A percentile compares a stretch with the other conserved stretches of the same genome.
Evolutionary conservation across 306 rosid genomes (phyloP).

Genomic region (Elaeagnus macrophylla): DNA sequence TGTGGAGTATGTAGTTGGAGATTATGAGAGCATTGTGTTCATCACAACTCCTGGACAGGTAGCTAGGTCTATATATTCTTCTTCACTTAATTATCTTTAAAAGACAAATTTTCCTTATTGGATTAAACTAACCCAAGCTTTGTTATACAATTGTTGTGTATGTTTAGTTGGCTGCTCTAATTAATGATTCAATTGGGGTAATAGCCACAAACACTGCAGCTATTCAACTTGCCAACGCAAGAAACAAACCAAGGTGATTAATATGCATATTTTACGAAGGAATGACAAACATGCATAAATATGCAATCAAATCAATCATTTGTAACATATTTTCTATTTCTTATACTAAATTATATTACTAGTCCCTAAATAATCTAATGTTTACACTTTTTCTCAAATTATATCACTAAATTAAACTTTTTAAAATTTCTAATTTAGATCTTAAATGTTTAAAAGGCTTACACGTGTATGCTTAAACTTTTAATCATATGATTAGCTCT

Average conservation of each 20-base stretch:
- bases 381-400: too few species aligned
- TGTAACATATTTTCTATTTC: too few species aligned
- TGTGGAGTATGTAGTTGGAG: constrained; percentile 51
- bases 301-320: not conserved
- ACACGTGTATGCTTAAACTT: too few species aligned
- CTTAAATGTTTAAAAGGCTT: too few species aligned
- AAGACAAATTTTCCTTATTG: not conserved
- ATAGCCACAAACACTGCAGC: constrained; percentile 84
- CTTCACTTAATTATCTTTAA: not conserved
- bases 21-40: constrained; percentile 66
- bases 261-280: not conserved
- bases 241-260: constrained; percentile 55
- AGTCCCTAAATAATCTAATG: too few species aligned
- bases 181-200: constrained; percentile 71
- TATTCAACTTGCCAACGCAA: constrained; percentile 66
- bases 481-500: too few species aligned
- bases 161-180: constrained; percentile 65
- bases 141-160: not conserved
- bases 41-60: constrained; percentile 96
- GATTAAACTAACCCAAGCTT: not conserved
- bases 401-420: too few species aligned
- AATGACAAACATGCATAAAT: constrained; percentile 1
- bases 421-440: too few species aligned
- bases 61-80: not conserved
- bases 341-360: too few species aligned